Evolutionary conservation across 306 rosid species (phyloP), one percentile per base, ranked within the genome.

Genomic region (Cicer judaicum): DNA sequence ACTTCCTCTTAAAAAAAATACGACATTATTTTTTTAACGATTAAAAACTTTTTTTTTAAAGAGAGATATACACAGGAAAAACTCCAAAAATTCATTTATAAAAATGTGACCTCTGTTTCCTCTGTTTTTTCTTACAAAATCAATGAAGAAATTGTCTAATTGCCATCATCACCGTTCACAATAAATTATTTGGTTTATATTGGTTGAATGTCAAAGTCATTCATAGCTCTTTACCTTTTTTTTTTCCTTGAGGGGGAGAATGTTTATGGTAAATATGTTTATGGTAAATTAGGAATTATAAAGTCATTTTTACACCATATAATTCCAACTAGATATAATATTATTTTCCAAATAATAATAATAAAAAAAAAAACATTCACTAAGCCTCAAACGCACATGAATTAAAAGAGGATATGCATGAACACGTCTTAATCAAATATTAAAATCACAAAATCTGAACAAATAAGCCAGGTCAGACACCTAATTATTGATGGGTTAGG

Each of bases 401-500:
- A 74, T 69, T 69, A 21, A 70, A 71, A 68, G 62, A 49, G 60
- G 72, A 72, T 73, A 42, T 56, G 85, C 79, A 57, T 76, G 68
- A 46, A 7, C 49, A 68, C 47, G 11, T 73, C 62, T 60, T 53
- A 64, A 75, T 60, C 10, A 54, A 64, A 15, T 39, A 76, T 19
- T 42, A 50, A 15, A 59, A 54, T 49, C 63, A 59, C 59, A 16
- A 72, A 73, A 68, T 72, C 59, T 67, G 38, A 65, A 68, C 52
- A 66, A 49, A 70, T 53, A 65, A 78, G 53, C 63, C 68, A 57
- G 72, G 43, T 70, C 21, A 21, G 19, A 36, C 7, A 44, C 50
- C 79, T 68, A 73, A 78, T 83, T 81, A 79, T 73, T 75, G 73
- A 57, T 71, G 77, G 75, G 71, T 75, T 78, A 80, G 73, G 44